Evolutionary conservation across 106 monocot species (phyloP).

Genomic region (Chionographis japonica): DNA sequence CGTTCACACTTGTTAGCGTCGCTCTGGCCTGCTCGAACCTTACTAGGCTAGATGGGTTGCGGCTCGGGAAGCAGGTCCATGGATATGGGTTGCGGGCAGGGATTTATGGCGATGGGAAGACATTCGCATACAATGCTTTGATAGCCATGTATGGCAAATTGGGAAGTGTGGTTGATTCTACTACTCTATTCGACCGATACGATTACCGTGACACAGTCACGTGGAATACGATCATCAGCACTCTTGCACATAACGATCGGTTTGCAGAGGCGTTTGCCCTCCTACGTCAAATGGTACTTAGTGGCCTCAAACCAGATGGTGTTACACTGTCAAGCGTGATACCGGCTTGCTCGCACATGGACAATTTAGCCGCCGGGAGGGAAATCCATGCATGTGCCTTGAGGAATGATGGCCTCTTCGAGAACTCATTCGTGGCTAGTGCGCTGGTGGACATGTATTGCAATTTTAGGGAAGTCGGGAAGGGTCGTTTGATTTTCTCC

Average conservation of each 20-base stretch:
- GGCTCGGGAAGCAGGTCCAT: slow-evolving; percentile 59
- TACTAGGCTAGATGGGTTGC: slow-evolving; percentile 15
- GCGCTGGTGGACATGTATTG: slow-evolving; percentile 89
- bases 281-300: slow-evolving; percentile 35
- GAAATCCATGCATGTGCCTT: slow-evolving; percentile 74
- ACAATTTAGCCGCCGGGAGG: slow-evolving; percentile 45
- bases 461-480: slow-evolving; percentile 50
- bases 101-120: slow-evolving; percentile 42
- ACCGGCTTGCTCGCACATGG: slow-evolving; percentile 60
- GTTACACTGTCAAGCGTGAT: slow-evolving; percentile 68
- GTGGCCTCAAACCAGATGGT: slow-evolving; percentile 55
- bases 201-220: slow-evolving; percentile 44
- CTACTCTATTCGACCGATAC: slow-evolving; percentile 46
- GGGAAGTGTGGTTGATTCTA: slow-evolving; percentile 45
- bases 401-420: slow-evolving; percentile 43
- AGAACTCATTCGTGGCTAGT: slow-evolving; percentile 78
- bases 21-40: slow-evolving; percentile 54
- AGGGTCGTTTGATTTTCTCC: slow-evolving; percentile 51
- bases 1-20: slow-evolving; percentile 78
- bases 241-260: slow-evolving; percentile 47
- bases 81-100: slow-evolving; percentile 55
- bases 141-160: slow-evolving; percentile 76
- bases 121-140: slow-evolving; percentile 60
- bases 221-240: slow-evolving; percentile 85
- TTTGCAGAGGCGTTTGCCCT: slow-evolving; percentile 30